Conservation (phyloP, 805 yeast genomes). For the Candida palmyrensis region DNA sequence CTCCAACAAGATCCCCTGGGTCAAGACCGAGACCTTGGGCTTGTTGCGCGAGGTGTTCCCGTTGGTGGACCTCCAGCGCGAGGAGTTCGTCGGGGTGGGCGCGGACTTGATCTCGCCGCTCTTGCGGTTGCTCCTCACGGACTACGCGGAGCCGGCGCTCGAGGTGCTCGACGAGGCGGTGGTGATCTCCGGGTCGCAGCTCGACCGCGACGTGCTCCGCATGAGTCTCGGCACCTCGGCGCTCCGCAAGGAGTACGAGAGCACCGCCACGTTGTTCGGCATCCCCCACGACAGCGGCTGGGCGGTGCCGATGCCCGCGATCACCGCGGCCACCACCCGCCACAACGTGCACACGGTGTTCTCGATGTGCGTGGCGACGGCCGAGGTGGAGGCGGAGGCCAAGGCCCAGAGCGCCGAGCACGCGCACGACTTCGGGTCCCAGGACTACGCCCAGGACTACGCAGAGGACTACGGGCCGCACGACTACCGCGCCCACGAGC, state of each 20-base stretch:
- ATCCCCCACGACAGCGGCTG: slow-evolving; percentile 95
- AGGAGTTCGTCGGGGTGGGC: slow-evolving; percentile 83
- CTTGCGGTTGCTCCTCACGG: slow-evolving; percentile 72
- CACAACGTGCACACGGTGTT: slow-evolving; percentile 95
- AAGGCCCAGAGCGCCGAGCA: too few species aligned
- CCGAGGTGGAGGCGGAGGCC: slow-evolving; percentile 20
- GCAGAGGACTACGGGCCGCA: too few species aligned
- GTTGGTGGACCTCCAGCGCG: slow-evolving; percentile 65
- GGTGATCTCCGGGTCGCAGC: slow-evolving; percentile 80
- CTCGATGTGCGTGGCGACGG: slow-evolving; percentile 61
- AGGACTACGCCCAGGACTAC: too few species aligned
- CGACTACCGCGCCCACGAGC: too few species aligned
- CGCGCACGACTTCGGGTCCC: too few species aligned
- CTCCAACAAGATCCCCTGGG: slow-evolving; percentile 73
- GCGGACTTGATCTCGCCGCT: slow-evolving; percentile 93
- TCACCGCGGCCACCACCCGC: slow-evolving; percentile 82
- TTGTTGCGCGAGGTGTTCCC: slow-evolving; percentile 72
- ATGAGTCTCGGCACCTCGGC: slow-evolving; percentile 85
- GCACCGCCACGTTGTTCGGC: slow-evolving; percentile 86
- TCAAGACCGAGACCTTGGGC: slow-evolving; percentile 74
- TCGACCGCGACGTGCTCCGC: slow-evolving; percentile 87
- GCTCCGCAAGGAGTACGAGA: slow-evolving; percentile 74
- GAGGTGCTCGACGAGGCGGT: slow-evolving; percentile 85
- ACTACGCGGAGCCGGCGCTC: slow-evolving; percentile 81
- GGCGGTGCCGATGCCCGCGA: slow-evolving; percentile 95